A percentile compares a stretch with the other conserved stretches of the same genome.
Evolutionary conservation across 2,329 filamentous ascomycete species (phyloP).

Genomic region (Phaeosphaeriaceae sp.): DNA sequence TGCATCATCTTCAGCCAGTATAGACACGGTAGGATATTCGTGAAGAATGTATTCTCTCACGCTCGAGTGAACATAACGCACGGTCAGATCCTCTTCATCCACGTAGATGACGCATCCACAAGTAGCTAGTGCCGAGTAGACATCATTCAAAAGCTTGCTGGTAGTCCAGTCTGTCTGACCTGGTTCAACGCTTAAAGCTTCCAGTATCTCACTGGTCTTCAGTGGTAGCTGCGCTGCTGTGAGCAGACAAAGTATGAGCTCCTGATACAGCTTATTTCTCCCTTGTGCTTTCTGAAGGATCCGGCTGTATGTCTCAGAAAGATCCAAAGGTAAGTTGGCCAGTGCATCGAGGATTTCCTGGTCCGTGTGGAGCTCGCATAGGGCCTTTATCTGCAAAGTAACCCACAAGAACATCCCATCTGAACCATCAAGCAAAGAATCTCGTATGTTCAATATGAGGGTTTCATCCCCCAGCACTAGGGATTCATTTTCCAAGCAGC

Average conservation of each 20-base stretch:
- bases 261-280: constrained; percentile 15
- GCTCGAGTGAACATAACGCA: constrained; percentile 28
- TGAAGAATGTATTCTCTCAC: constrained; percentile 3
- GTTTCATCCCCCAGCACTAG: constrained; percentile 32
- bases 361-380: constrained; percentile 47
- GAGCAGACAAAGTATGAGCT: constrained; percentile 43
- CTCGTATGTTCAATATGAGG: constrained; percentile 34
- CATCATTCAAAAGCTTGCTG: constrained; percentile 21
- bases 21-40: neutral
- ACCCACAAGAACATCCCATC: constrained; percentile 32
- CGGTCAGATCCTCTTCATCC: constrained; percentile 33
- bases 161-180: constrained; percentile 31
- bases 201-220: constrained; percentile 45
- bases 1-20: neutral
- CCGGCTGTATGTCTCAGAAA: constrained; percentile 14
- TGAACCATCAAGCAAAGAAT: constrained; percentile 24
- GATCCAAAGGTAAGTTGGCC: constrained; percentile 19
- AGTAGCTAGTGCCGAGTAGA: constrained; percentile 21
- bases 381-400: constrained; percentile 25
- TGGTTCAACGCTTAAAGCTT: constrained; percentile 49
- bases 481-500: constrained; percentile 18
- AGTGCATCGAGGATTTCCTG: constrained; percentile 39
- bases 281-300: constrained; percentile 9
- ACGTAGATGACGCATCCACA: constrained; percentile 32
- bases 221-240: constrained; percentile 38